Evolutionary conservation across 768 basidiomycete species (phyloP).

Genomic region (Podaxis carcinomalis): DNA sequence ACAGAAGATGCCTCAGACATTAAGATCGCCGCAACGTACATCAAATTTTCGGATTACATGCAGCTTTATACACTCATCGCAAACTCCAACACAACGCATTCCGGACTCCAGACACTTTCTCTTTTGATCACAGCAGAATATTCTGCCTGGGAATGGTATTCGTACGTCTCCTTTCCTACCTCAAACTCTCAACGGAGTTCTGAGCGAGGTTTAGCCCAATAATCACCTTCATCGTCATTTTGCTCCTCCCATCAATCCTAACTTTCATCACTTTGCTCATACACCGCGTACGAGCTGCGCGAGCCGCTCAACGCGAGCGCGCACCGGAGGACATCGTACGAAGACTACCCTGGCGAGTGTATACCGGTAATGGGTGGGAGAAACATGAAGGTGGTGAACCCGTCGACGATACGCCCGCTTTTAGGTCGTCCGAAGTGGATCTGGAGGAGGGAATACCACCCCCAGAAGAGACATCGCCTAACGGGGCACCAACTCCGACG

Average conservation of each 20-base stretch:
- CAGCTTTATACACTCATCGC: slow-evolving; percentile 66
- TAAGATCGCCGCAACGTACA: slow-evolving; percentile 80
- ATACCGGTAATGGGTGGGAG: slow-evolving; percentile 79
- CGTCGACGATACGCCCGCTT: slow-evolving; percentile 20
- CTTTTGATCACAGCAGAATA: slow-evolving; percentile 75
- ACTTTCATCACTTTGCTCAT: slow-evolving; percentile 87
- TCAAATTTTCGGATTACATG: slow-evolving; percentile 78
- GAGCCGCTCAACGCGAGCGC: slow-evolving; percentile 78
- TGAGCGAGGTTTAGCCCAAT: slow-evolving; percentile 53
- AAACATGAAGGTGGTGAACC: slow-evolving; percentile 54
- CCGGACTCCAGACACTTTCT: slow-evolving; percentile 70
- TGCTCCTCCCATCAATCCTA: slow-evolving; percentile 85
- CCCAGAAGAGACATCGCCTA: slow-evolving; percentile 13
- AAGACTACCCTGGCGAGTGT: slow-evolving; percentile 76
- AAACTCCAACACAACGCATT: slow-evolving; percentile 74
- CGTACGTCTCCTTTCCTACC: slow-evolving; percentile 43
- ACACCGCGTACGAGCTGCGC: slow-evolving; percentile 80
- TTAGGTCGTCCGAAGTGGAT: slow-evolving; percentile 27
- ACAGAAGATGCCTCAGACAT: slow-evolving; percentile 85
- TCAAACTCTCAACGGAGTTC: slow-evolving; percentile 5
- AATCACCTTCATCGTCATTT: slow-evolving; percentile 80
- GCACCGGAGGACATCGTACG: slow-evolving; percentile 80
- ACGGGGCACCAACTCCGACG: slow-evolving; percentile 17
- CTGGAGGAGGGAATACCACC: slow-evolving; percentile 32
- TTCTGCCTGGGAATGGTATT: slow-evolving; percentile 91